phyloP scores from a whole-genome alignment of 2,329 filamentous ascomycete genomes.

The Blastomyces parvus region DNA sequence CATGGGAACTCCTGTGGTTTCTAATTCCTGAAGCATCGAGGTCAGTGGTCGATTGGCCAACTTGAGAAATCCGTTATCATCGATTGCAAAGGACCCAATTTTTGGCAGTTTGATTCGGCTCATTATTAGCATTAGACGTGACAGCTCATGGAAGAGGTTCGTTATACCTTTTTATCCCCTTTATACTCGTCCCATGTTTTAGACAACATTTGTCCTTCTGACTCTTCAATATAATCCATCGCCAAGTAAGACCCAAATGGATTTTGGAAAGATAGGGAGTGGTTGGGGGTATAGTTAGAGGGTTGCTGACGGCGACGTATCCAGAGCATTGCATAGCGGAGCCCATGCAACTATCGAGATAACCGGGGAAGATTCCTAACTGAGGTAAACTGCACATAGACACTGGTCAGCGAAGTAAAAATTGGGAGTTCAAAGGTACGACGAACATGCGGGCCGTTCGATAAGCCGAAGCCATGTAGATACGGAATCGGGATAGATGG shows the following conservation, averaged over 20 bases:
- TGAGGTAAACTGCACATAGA: neutral
- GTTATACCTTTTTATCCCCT: constrained; percentile 9
- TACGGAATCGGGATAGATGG: constrained; percentile 21
- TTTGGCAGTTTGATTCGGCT: constrained; percentile 12
- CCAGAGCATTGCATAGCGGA: neutral
- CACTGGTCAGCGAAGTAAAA: neutral
- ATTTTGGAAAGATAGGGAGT: constrained; percentile 1
- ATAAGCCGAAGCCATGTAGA: constrained; percentile 23
- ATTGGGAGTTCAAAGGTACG: neutral
- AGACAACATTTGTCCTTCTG: constrained; percentile 17
- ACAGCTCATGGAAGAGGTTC: constrained; percentile 16
- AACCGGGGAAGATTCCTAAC: neutral
- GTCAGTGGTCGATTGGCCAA: constrained; percentile 20
- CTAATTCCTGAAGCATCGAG: constrained; percentile 17
- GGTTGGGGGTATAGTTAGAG: neutral
- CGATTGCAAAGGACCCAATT: constrained; percentile 20
- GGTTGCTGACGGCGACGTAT: neutral
- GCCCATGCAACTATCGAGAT: neutral
- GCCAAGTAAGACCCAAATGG: constrained; percentile 13
- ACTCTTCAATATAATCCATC: constrained; percentile 16
- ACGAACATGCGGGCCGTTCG: constrained; percentile 18
- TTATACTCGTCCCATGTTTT: constrained; percentile 12
- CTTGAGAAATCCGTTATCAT: constrained; percentile 16
- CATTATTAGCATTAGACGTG: constrained; percentile 14
- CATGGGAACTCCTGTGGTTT: constrained; percentile 20